A percentile compares a stretch with the other conserved stretches of the same genome.
phyloP scores from a whole-genome alignment of 2,329 filamentous ascomycete species.

The Neocatenulostroma microsporum region DNA sequence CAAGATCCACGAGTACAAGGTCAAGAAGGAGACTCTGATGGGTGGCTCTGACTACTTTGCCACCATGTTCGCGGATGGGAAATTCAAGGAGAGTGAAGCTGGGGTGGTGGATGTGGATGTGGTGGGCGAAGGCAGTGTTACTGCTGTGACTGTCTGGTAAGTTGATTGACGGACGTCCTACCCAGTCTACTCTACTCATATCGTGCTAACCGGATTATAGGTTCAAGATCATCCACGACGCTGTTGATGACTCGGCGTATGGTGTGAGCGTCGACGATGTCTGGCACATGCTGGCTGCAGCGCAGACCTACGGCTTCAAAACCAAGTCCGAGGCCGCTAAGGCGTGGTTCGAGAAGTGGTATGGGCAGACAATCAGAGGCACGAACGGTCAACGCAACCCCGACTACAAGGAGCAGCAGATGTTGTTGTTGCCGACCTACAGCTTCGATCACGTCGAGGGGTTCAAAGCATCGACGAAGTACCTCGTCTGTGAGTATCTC shows the following conservation, averaged over 20 bases:
- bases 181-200: no score
- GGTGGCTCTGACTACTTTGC: slow-evolving; percentile 10
- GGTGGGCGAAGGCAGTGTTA: no score
- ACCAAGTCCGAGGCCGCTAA: slow-evolving; percentile 2
- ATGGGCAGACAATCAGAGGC: background rate
- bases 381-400: background rate
- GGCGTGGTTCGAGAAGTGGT: slow-evolving; percentile 13
- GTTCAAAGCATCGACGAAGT: slow-evolving; percentile 24
- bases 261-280: slow-evolving; percentile 9
- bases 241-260: slow-evolving; percentile 1
- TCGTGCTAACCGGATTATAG: no score
- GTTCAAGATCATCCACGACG: slow-evolving; percentile 14
- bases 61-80: slow-evolving; percentile 4
- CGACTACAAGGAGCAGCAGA: slow-evolving; percentile 7
- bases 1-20: slow-evolving; percentile 14
- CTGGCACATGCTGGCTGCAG: slow-evolving; percentile 12
- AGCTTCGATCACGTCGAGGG: slow-evolving; percentile 25
- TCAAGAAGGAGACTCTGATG: slow-evolving; percentile 9
- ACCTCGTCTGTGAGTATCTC: no score
- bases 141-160: no score
- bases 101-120: no score
- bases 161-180: no score
- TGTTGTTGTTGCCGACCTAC: slow-evolving; percentile 24
- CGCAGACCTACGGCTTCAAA: slow-evolving; percentile 14
- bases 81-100: slow-evolving; percentile 5